phyloP scores from a whole-genome alignment of 2,329 filamentous ascomycete species.

The Ophiostoma quercus region DNA sequence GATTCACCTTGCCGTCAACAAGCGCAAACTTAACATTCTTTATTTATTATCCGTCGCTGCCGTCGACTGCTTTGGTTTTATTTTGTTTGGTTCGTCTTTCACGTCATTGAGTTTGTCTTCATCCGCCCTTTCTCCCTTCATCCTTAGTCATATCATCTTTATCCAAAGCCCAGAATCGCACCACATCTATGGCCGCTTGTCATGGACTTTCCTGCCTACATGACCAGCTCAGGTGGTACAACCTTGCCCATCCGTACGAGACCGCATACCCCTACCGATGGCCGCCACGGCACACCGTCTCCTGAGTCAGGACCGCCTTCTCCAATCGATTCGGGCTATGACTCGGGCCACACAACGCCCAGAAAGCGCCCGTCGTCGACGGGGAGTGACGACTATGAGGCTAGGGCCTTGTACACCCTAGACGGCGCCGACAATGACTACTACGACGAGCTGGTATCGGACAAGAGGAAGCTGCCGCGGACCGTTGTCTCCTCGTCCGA shows the following conservation, averaged over 20 bases:
- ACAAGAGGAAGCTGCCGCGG: slow-evolving; percentile 8
- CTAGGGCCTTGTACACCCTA: slow-evolving; percentile 5
- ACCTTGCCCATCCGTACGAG: not conserved
- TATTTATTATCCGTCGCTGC: not conserved
- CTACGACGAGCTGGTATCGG: not conserved
- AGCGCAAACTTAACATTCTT: not conserved
- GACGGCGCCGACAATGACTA: slow-evolving; percentile 5
- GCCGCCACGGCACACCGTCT: not conserved
- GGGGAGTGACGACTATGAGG: not conserved
- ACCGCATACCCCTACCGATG: not conserved
- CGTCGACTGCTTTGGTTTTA: not conserved
- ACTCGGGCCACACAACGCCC: not conserved
- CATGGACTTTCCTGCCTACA: not conserved
- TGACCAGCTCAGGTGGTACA: not conserved
- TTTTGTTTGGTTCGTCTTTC: not conserved
- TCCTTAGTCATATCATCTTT: not conserved
- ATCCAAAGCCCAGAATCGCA: not conserved
- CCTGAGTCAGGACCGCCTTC: not conserved
- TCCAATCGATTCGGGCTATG: slow-evolving; percentile 1
- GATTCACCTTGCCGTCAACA: not conserved
- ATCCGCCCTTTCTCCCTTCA: not conserved
- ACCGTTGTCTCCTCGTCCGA: not conserved
- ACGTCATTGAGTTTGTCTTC: not conserved
- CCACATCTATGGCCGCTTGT: not conserved
- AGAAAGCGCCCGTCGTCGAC: not conserved